phyloP scores from a whole-genome alignment of 1,284 basidiomycete genomes.

The Sporisorium exsertum region DNA sequence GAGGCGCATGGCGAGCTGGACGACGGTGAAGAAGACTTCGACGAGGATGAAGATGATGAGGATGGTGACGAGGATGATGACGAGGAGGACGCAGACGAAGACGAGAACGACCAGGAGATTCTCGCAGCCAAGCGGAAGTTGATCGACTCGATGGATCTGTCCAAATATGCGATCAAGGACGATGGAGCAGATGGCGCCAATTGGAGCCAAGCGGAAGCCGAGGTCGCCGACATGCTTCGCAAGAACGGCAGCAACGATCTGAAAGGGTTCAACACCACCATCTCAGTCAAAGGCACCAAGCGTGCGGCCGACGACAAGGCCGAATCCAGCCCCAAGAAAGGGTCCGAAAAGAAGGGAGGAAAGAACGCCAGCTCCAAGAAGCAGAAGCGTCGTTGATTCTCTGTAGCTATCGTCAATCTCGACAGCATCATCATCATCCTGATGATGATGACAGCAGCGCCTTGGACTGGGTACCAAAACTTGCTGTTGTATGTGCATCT shows the following conservation, averaged over 20 bases:
- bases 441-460: background rate
- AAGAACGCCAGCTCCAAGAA: constrained; percentile 27
- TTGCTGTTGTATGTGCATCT: background rate
- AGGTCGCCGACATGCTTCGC: constrained; percentile 53
- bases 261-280: constrained; percentile 50
- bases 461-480: background rate
- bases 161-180: constrained; percentile 56
- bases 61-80: constrained; percentile 20
- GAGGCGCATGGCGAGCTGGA: constrained; percentile 24
- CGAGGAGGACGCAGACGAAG: constrained; percentile 12
- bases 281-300: constrained; percentile 51
- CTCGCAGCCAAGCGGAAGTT: constrained; percentile 45
- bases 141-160: constrained; percentile 58
- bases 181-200: constrained; percentile 24
- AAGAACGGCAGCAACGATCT: constrained; percentile 46
- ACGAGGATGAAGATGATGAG: constrained; percentile 24
- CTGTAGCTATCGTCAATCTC: background rate
- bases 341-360: constrained; percentile 26
- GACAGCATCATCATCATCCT: background rate
- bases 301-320: constrained; percentile 30
- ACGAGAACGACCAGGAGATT: constrained; percentile 34
- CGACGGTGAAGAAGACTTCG: constrained; percentile 14
- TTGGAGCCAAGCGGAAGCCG: constrained; percentile 64
- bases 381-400: constrained; percentile 29
- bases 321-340: constrained; percentile 29